A percentile compares a stretch with the other conserved stretches of the same genome.
Conservation (phyloP, 2,329 filamentous ascomycete species). For the Lanzia echinophila region DNA sequence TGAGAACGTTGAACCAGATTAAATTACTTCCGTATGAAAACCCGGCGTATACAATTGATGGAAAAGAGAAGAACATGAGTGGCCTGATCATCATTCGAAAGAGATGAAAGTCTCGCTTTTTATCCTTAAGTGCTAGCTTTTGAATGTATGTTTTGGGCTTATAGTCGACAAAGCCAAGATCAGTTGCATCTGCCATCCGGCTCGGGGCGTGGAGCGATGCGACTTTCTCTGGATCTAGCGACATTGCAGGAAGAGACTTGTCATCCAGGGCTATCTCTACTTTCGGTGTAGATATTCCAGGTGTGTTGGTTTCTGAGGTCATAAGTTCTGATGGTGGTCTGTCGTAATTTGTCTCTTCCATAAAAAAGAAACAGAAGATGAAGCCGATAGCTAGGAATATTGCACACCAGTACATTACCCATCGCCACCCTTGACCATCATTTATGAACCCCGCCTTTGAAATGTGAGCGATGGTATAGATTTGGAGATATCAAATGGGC, state of each 20-base stretch:
- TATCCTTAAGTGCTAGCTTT: slow-evolving; percentile 22
- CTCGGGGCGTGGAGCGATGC: background rate
- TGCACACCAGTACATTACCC: slow-evolving; percentile 47
- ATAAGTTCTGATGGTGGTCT: slow-evolving; percentile 16
- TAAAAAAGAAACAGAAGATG: slow-evolving; percentile 49
- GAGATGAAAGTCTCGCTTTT: slow-evolving; percentile 25
- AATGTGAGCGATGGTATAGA: background rate
- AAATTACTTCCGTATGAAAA: slow-evolving; percentile 33
- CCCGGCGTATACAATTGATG: slow-evolving; percentile 30
- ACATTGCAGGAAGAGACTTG: background rate
- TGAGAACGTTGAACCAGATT: slow-evolving; percentile 33
- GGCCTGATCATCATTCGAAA: slow-evolving; percentile 27
- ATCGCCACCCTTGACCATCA: slow-evolving; percentile 43
- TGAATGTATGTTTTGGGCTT: slow-evolving; percentile 24
- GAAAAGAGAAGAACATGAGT: slow-evolving; percentile 30
- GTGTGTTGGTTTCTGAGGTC: background rate
- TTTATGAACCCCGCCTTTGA: slow-evolving; percentile 40
- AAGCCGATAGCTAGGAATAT: slow-evolving; percentile 45
- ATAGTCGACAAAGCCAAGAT: slow-evolving; percentile 10
- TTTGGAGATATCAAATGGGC: background rate
- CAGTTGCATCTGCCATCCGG: background rate
- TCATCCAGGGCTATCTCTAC: background rate
- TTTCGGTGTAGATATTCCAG: slow-evolving; percentile 11
- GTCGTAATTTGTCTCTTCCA: slow-evolving; percentile 50
- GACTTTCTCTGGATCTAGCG: slow-evolving; percentile 16